Conservation (phyloP, 139 green algal genomes). For the Chloropicon primus region DNA sequence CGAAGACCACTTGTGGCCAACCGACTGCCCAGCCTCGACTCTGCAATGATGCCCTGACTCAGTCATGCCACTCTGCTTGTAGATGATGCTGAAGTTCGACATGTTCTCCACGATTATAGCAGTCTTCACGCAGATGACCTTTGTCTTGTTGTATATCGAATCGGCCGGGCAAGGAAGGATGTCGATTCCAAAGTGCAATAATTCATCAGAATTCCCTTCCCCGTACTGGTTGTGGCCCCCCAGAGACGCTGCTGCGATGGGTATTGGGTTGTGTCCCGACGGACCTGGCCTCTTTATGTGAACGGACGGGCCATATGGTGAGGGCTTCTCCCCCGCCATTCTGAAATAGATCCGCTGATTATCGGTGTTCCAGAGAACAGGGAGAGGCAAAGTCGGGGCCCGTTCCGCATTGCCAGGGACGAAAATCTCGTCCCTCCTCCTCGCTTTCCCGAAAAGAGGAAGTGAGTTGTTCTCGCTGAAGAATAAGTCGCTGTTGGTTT, state of each 20-base stretch:
- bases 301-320: not conserved
- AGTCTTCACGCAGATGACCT: not conserved
- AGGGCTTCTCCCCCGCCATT: not conserved
- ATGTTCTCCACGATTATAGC: not conserved
- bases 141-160: not conserved
- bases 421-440: not conserved
- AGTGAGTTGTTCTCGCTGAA: constrained; percentile 15
- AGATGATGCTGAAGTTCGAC: not conserved
- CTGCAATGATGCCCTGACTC: not conserved
- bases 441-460: not conserved
- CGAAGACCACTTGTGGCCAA: not conserved
- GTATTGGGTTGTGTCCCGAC: not conserved
- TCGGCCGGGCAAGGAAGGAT: not conserved
- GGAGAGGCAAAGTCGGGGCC: not conserved
- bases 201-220: not conserved
- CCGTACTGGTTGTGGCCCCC: not conserved
- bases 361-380: not conserved
- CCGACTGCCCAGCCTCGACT: not conserved
- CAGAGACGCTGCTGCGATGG: not conserved
- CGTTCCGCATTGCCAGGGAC: not conserved
- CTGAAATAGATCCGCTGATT: not conserved
- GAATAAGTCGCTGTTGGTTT: constrained; percentile 21
- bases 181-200: not conserved
- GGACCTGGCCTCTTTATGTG: not conserved
- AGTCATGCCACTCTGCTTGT: not conserved